A percentile compares a stretch with the other conserved stretches of the same genome.
Evolutionary conservation across 305 asterid genomes (phyloP).

Genomic region (Solanum hybrid): DNA sequence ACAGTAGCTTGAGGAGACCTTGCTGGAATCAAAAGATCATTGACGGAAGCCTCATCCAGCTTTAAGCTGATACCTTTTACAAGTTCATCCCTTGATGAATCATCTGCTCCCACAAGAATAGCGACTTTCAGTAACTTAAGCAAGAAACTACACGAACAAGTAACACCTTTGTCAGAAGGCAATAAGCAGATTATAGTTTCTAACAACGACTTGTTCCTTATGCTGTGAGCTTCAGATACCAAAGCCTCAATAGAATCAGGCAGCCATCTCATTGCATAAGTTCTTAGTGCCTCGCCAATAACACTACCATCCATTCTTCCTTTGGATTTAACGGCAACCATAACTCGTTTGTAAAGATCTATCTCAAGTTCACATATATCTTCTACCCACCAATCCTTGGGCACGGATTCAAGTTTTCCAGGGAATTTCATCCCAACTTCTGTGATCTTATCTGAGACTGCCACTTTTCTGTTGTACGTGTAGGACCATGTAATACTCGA

Average conservation of each 20-base stretch:
- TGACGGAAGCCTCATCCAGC: conserved; percentile 68
- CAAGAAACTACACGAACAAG: conserved; percentile 67
- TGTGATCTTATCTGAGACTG: conserved; percentile 36
- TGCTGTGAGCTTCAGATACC: conserved; percentile 53
- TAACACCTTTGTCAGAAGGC: conserved; percentile 54
- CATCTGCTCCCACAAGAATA: conserved; percentile 59
- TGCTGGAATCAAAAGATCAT: conserved; percentile 68
- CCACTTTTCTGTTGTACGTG: conserved; percentile 54
- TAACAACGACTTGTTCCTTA: conserved; percentile 53
- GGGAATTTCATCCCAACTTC: conserved; percentile 28
- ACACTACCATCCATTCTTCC: conserved; percentile 68
- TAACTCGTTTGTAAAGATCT: conserved; percentile 66
- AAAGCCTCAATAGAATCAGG: conserved; percentile 71
- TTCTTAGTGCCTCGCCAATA: conserved; percentile 72
- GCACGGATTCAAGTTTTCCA: conserved; percentile 31
- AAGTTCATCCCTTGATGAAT: conserved; percentile 50
- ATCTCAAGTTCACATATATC: conserved; percentile 79
- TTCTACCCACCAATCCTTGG: conserved; percentile 88
- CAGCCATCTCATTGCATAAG: conserved; percentile 75
- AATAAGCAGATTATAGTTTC: conserved; percentile 76
- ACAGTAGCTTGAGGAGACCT: conserved; percentile 51
- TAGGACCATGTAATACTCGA: conserved; percentile 72
- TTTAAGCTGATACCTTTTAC: conserved; percentile 40
- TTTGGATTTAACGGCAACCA: conserved; percentile 65
- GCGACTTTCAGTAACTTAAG: conserved; percentile 74